These are phyloP conservation scores for Kernera saxatilis DNA, from an alignment of 345 rosid genomes.

Conservation along the genomic window DNA sequence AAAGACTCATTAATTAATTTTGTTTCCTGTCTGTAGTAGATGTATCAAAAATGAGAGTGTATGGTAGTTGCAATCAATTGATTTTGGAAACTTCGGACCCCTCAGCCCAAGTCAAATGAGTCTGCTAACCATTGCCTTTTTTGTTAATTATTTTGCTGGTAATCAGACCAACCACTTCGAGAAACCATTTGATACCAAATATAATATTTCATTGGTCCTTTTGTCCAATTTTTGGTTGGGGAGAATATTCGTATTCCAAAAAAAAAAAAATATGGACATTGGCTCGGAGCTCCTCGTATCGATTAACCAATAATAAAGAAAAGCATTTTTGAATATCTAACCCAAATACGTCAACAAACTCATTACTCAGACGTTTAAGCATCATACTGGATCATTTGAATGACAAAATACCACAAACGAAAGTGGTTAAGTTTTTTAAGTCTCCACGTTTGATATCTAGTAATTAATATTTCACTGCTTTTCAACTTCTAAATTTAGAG, in stretches of 20 bases:
- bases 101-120: constrained; percentile 20
- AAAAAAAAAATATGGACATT: no score
- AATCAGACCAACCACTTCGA: constrained; percentile 12
- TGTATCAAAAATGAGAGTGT: constrained; percentile 9
- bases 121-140: constrained; percentile 14
- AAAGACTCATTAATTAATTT: neutral
- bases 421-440: no score
- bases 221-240: neutral
- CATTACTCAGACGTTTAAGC: no score
- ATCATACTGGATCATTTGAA: no score
- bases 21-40: constrained; percentile 23
- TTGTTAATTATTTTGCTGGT: neutral
- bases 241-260: no score
- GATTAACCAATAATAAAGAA: no score
- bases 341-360: no score
- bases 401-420: no score
- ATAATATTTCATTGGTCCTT: no score
- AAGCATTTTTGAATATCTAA: no score
- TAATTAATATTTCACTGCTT: neutral
- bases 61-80: constrained; percentile 17
- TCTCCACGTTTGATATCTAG: neutral
- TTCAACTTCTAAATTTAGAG: constrained; percentile 8
- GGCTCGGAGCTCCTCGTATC: no score
- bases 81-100: constrained; percentile 21
- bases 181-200: neutral